A percentile compares a stretch with the other conserved stretches of the same genome.
phyloP scores from a whole-genome alignment of 768 basidiomycete species.

The Lactarius hengduanensis region DNA sequence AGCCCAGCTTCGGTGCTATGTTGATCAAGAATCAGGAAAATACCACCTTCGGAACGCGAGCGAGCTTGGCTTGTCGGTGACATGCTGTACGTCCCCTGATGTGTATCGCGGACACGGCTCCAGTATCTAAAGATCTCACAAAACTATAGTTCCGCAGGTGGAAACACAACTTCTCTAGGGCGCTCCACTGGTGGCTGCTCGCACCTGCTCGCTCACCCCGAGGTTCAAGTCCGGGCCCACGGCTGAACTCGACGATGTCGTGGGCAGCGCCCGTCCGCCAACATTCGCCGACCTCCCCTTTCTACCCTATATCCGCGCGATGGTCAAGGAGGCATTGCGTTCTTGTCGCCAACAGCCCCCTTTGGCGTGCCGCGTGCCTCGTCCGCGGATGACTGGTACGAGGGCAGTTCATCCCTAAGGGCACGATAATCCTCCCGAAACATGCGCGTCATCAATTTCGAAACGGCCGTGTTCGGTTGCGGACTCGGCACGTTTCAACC shows the following conservation, averaged over 20 bases:
- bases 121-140: neutral
- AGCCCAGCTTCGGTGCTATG: too few species aligned
- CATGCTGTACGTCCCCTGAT: too few species aligned
- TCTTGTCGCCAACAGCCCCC: slow-evolving; percentile 15
- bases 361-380: slow-evolving; percentile 1
- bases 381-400: neutral
- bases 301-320: neutral
- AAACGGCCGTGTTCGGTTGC: neutral
- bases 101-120: neutral
- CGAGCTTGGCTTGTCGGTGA: too few species aligned
- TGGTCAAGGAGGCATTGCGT: neutral
- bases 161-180: neutral
- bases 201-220: neutral
- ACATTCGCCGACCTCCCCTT: neutral
- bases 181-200: neutral
- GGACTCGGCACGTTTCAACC: neutral
- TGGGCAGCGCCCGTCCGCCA: neutral
- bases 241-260: neutral
- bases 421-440: neutral
- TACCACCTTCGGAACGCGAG: too few species aligned
- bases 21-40: too few species aligned
- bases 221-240: neutral
- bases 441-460: neutral
- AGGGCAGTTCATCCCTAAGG: neutral
- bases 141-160: neutral